Evolutionary conservation across 768 basidiomycete genomes (phyloP).

Genomic region (Saitozyma sp.): DNA sequence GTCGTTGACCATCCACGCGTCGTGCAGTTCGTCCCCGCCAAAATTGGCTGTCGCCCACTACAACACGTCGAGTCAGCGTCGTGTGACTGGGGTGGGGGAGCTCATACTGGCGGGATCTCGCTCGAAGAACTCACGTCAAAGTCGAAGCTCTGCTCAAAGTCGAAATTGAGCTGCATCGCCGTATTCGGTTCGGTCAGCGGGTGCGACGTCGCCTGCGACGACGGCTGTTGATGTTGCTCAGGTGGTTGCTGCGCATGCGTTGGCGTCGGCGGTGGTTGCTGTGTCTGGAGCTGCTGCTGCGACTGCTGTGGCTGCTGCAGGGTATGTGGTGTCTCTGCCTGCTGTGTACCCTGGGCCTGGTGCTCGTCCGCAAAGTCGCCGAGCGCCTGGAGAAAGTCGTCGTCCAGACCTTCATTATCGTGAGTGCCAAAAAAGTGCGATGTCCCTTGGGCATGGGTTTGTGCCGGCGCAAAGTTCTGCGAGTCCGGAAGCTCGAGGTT

Average conservation of each 20-base stretch:
- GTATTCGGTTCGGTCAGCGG: not conserved
- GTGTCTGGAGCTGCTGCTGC: not conserved
- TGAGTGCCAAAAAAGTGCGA: not conserved
- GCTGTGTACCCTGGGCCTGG: constrained; percentile 5
- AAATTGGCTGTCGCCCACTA: constrained; percentile 8
- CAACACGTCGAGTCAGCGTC: not conserved
- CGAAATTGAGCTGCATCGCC: constrained; percentile 8
- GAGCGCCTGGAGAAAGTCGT: not conserved
- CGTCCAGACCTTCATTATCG: not conserved
- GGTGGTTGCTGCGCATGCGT: not conserved
- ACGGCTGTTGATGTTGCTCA: not conserved
- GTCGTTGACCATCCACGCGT: too few species aligned
- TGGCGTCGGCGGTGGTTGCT: not conserved
- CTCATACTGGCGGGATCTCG: not conserved
- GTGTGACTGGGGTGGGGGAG: not conserved
- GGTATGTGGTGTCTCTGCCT: not conserved
- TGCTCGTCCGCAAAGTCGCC: not conserved
- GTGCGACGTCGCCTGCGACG: not conserved
- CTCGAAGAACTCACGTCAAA: constrained; percentile 9
- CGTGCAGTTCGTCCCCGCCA: not conserved
- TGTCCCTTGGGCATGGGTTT: not conserved
- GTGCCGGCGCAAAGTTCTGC: constrained; percentile 3
- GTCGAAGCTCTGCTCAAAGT: not conserved
- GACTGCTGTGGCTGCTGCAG: not conserved
- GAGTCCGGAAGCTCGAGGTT: constrained; percentile 6